Conservation (phyloP, 495 filamentous ascomycete genomes). For the Umbilicaria muhlenbergii region DNA sequence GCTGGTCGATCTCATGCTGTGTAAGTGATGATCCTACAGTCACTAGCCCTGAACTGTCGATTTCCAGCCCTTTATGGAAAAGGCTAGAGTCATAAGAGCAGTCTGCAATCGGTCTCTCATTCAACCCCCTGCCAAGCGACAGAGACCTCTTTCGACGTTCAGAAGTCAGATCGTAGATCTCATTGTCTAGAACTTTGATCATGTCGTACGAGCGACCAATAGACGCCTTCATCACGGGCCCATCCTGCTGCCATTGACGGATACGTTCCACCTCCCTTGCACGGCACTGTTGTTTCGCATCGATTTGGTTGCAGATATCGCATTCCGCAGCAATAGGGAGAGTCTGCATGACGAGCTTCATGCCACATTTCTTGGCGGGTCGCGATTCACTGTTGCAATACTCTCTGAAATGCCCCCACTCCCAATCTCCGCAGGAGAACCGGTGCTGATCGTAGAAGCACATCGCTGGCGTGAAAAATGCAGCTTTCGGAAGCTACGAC, state of each 20-base stretch:
- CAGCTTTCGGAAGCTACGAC: no score
- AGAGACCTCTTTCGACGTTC: constrained; percentile 27
- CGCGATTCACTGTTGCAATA: constrained; percentile 95
- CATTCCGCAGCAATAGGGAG: constrained; percentile 44
- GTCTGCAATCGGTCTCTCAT: neutral
- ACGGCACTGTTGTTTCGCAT: constrained; percentile 68
- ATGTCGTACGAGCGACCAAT: constrained; percentile 59
- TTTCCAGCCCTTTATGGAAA: no score
- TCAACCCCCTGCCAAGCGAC: neutral
- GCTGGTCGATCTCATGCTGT: no score
- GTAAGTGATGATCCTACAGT: no score
- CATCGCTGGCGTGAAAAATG: constrained; percentile 15
- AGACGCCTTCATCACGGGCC: constrained; percentile 52
- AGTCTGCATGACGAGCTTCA: constrained; percentile 73
- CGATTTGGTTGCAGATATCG: constrained; percentile 79
- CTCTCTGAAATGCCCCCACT: constrained; percentile 87
- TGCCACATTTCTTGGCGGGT: constrained; percentile 93
- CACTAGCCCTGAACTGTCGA: no score
- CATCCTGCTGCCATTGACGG: constrained; percentile 63
- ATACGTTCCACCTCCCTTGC: constrained; percentile 63
- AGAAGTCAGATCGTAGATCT: constrained; percentile 39
- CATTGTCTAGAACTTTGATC: constrained; percentile 42
- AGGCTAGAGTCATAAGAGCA: no score
- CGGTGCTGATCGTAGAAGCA: constrained; percentile 43
- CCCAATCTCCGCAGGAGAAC: constrained; percentile 72